Evolutionary conservation across 192 early-diverging fungal species (phyloP).

Genomic region (Linnemannia elongata): DNA sequence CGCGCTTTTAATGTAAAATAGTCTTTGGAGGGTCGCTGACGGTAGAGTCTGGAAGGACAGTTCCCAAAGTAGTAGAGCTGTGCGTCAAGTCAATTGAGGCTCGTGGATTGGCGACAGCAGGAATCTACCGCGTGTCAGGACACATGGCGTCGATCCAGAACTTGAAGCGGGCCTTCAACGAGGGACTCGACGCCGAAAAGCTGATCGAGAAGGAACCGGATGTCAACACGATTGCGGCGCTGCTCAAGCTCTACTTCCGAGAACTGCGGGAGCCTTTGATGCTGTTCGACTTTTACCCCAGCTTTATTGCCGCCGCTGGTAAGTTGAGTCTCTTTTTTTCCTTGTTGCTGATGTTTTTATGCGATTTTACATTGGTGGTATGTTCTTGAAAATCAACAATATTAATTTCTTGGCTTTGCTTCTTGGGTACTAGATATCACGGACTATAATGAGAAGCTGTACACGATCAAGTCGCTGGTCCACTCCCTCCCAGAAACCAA

Average conservation of each 20-base stretch:
- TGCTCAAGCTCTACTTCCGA: constrained; percentile 84
- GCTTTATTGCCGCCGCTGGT: constrained; percentile 77
- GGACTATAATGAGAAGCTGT: constrained; percentile 80
- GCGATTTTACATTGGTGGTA: neutral
- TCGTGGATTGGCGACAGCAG: constrained; percentile 70
- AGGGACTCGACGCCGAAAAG: constrained; percentile 60
- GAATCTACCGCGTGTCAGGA: constrained; percentile 75
- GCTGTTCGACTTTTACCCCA: constrained; percentile 77
- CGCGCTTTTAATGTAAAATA: neutral
- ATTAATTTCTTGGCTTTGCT: neutral
- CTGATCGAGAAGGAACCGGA: constrained; percentile 73
- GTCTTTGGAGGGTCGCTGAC: constrained; percentile 54
- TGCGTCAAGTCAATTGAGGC: constrained; percentile 71
- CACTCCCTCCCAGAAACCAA: constrained; percentile 74
- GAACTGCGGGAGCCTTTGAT: constrained; percentile 79
- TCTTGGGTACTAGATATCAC: constrained; percentile 46
- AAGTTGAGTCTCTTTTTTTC: constrained; percentile 1
- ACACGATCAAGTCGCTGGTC: constrained; percentile 75
- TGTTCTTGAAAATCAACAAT: neutral
- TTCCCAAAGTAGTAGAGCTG: constrained; percentile 68
- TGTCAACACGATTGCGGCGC: constrained; percentile 75
- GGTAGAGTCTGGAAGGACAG: constrained; percentile 62
- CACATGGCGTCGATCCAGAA: constrained; percentile 71
- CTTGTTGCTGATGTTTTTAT: constrained; percentile 6
- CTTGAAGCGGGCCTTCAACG: constrained; percentile 66